Conservation (phyloP, 805 yeast genomes). For the Metschnikowia kunwiensis region DNA sequence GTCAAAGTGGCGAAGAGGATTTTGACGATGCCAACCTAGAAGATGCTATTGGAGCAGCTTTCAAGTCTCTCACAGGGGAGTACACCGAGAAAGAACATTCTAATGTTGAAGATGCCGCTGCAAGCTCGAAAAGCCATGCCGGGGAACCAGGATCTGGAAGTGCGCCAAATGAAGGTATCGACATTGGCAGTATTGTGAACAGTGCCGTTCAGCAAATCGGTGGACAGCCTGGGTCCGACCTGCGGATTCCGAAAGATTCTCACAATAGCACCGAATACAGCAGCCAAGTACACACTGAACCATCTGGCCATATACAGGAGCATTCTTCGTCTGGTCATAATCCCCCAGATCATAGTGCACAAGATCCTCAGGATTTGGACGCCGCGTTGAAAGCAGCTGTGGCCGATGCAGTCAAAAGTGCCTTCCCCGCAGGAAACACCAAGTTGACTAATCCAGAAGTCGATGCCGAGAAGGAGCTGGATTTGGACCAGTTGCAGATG, state of each 20-base stretch:
- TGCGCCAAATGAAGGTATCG: conserved; percentile 15
- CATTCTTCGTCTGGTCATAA: too few relatives aligned
- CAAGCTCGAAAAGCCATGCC: too few relatives aligned
- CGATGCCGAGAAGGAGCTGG: conserved; percentile 31
- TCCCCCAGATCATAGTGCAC: too few relatives aligned
- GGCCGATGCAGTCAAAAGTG: conserved; percentile 13
- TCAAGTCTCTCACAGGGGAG: too few relatives aligned
- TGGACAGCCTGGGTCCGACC: too few relatives aligned
- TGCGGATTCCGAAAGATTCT: too few relatives aligned
- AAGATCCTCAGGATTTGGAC: conserved; percentile 10
- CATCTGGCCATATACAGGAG: too few relatives aligned
- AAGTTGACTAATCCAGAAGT: neutral
- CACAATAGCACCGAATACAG: too few relatives aligned
- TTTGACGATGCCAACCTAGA: conserved; percentile 9
- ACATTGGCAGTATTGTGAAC: conserved; percentile 27
- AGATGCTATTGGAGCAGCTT: conserved; percentile 12
- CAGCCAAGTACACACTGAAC: too few relatives aligned
- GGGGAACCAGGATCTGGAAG: neutral
- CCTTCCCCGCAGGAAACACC: conserved; percentile 5
- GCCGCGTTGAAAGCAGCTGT: conserved; percentile 15
- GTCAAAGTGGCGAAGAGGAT: neutral
- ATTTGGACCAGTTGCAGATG: conserved; percentile 55
- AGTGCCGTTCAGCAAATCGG: conserved; percentile 25
- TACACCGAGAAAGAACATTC: too few relatives aligned
- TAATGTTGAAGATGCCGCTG: too few relatives aligned